phyloP scores from a whole-genome alignment of 2,329 filamentous ascomycete species.

The Colletotrichum sidae region DNA sequence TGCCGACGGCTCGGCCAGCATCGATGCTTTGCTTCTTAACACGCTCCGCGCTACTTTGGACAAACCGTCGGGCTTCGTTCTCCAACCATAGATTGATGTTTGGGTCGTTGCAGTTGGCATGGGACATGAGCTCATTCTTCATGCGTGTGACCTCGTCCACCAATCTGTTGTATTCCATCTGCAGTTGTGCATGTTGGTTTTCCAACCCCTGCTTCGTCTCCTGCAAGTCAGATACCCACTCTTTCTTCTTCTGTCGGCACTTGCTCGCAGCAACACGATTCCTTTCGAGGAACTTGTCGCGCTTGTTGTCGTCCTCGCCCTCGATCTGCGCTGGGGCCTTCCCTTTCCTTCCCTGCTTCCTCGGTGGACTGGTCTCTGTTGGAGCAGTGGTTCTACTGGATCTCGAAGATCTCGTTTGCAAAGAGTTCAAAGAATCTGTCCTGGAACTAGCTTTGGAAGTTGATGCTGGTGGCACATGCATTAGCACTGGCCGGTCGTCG shows the following conservation, averaged over 20 bases:
- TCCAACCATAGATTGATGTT: conserved; percentile 67
- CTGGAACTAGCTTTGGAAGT: conserved; percentile 21
- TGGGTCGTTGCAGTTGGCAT: conserved; percentile 63
- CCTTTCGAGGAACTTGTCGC: conserved; percentile 72
- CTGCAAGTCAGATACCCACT: conserved; percentile 63
- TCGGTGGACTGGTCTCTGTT: conserved; percentile 34
- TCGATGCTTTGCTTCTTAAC: conserved; percentile 32
- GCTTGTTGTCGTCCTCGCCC: conserved; percentile 54
- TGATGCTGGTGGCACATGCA: conserved; percentile 15
- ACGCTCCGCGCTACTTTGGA: conserved; percentile 49
- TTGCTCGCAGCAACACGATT: conserved; percentile 81
- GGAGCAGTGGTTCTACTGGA: conserved; percentile 38
- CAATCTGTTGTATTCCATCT: conserved; percentile 56
- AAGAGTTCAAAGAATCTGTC: conserved; percentile 17
- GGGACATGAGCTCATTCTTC: conserved; percentile 63
- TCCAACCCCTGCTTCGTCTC: conserved; percentile 58
- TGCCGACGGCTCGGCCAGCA: conserved; percentile 11
- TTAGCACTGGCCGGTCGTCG: conserved; percentile 14
- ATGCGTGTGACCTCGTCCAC: conserved; percentile 58
- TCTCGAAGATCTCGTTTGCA: conserved; percentile 16
- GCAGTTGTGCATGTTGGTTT: conserved; percentile 54
- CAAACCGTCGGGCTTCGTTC: conserved; percentile 62
- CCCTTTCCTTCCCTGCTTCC: conserved; percentile 44
- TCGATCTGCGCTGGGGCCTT: conserved; percentile 37
- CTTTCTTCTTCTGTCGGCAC: conserved; percentile 76